These are phyloP conservation scores for Caryopteris hybrid DNA, from an alignment of 305 asterid species.

Conservation along the genomic window DNA sequence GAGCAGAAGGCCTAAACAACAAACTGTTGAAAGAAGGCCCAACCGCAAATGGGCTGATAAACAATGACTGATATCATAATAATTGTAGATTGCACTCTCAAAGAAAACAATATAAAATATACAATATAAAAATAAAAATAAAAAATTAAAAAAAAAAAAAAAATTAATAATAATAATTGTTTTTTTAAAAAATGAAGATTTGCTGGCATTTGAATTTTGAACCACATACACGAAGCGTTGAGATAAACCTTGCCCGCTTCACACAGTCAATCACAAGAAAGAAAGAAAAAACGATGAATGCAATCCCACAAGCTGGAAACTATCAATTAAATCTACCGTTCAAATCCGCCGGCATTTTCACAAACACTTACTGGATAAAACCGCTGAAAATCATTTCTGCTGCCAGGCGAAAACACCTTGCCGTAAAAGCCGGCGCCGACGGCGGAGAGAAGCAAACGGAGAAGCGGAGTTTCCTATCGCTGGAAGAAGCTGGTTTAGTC, in stretches of 20 bases:
- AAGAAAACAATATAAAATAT: no score
- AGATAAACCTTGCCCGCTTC: slow-evolving; percentile 6
- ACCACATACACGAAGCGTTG: slow-evolving; percentile 19
- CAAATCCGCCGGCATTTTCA: slow-evolving; percentile 11
- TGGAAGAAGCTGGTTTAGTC: slow-evolving; percentile 82
- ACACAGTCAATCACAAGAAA: neutral
- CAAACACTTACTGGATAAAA: neutral
- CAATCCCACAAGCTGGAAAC: slow-evolving; percentile 11
- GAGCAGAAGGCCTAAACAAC: no score
- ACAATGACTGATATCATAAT: no score
- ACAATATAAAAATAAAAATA: no score
- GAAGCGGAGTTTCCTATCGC: slow-evolving; percentile 48
- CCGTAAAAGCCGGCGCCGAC: slow-evolving; percentile 26
- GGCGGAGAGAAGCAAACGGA: slow-evolving; percentile 42
- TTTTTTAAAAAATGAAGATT: no score
- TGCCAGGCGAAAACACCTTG: slow-evolving; percentile 7
- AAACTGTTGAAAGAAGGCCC: no score
- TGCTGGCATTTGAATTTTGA: slow-evolving; percentile 2
- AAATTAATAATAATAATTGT: no score
- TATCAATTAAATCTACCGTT: slow-evolving; percentile 8
- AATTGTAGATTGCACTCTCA: no score
- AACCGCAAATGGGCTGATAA: no score
- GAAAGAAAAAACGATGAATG: slow-evolving; percentile 25
- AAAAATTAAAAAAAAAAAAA: no score
- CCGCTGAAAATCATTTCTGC: neutral